Percentiles rank a stretch among this genome's conserved stretches.
Conservation (phyloP, 2,329 filamentous ascomycete species). For the Ascochyta rabiei region DNA sequence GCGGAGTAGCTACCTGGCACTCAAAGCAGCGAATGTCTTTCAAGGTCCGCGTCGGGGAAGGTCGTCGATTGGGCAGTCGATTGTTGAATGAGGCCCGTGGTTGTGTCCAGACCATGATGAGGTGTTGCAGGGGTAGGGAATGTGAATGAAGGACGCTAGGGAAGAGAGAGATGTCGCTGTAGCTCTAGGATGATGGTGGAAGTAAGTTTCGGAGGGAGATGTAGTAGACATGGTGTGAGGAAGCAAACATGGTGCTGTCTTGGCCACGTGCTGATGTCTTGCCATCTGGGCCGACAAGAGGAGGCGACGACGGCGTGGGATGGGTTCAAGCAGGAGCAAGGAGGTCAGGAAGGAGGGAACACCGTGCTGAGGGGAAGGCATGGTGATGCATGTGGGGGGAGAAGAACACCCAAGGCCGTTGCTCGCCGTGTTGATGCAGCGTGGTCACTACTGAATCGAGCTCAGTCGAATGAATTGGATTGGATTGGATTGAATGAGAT, state of each 20-base stretch:
- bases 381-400: too few species aligned
- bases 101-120: conserved; percentile 25
- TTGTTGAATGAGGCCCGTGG: conserved; percentile 16
- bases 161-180: conserved; percentile 13
- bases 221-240: not conserved
- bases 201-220: not conserved
- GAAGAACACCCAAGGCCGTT: too few species aligned
- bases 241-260: conserved; percentile 6
- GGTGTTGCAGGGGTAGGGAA: conserved; percentile 12
- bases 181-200: conserved; percentile 7
- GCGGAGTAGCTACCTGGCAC: conserved; percentile 11
- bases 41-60: conserved; percentile 7
- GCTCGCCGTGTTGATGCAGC: too few species aligned
- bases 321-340: not conserved
- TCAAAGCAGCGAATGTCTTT: conserved; percentile 21
- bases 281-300: not conserved
- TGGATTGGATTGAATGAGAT: too few species aligned
- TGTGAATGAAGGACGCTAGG: conserved; percentile 13
- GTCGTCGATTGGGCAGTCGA: conserved; percentile 10
- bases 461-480: too few species aligned
- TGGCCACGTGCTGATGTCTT: conserved; percentile 5
- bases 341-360: too few species aligned
- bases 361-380: too few species aligned
- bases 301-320: not conserved
- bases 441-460: too few species aligned